Evolutionary conservation across 2,329 filamentous ascomycete genomes (phyloP).

Genomic region (Aspergillus aculeatinus): DNA sequence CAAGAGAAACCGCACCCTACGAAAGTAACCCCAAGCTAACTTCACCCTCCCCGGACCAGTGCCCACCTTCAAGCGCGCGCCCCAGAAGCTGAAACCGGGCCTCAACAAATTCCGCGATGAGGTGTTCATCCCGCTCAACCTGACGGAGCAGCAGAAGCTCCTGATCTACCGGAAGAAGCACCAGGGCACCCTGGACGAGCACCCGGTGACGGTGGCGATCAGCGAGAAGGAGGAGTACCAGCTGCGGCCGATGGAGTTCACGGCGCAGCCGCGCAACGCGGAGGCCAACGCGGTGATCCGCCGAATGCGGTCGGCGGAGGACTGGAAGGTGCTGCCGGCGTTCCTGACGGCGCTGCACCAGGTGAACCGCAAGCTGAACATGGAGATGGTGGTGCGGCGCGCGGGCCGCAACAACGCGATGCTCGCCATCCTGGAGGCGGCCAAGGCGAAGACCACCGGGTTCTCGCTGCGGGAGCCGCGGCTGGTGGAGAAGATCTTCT

Average conservation of each 20-base stretch:
- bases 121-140: conserved; percentile 45
- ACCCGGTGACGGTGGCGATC: conserved; percentile 43
- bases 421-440: conserved; percentile 37
- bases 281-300: conserved; percentile 32
- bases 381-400: conserved; percentile 40
- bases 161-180: conserved; percentile 42
- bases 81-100: conserved; percentile 41
- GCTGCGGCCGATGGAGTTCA: conserved; percentile 37
- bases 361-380: conserved; percentile 27
- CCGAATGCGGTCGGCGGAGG: conserved; percentile 38
- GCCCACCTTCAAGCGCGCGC: conserved; percentile 43
- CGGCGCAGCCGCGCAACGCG: conserved; percentile 34
- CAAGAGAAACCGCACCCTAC: too few relatives aligned
- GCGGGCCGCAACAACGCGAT: conserved; percentile 38
- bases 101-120: conserved; percentile 44
- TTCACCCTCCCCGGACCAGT: conserved; percentile 28
- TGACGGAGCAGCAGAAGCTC: conserved; percentile 37
- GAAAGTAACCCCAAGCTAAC: background rate
- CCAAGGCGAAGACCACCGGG: conserved; percentile 35
- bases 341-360: conserved; percentile 41
- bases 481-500: conserved; percentile 37
- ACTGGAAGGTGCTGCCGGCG: conserved; percentile 44
- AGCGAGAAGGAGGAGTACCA: conserved; percentile 40
- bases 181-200: conserved; percentile 35
- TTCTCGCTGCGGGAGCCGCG: conserved; percentile 32